Evolutionary conservation across 805 yeast genomes (phyloP), one percentile per base, ranked within the genome.

Genomic region (Phaffomyces thermotolerans): DNA sequence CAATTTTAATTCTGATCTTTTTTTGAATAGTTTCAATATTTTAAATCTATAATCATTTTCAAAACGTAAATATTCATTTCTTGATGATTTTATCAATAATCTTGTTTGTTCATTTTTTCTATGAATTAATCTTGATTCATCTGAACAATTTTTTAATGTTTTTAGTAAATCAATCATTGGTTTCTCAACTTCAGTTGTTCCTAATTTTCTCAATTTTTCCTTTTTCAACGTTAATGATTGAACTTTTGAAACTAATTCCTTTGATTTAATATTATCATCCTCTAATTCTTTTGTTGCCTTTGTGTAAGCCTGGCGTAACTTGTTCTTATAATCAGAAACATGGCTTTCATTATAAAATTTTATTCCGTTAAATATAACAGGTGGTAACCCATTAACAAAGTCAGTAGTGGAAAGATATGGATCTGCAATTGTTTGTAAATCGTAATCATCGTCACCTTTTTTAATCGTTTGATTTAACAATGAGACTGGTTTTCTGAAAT

Each of bases 161-260:
- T 37, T 31, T 8, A 42, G 20, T 6, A 42, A 15, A 8, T 33
- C 32, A n/a, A 18, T n/a, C 20, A 47, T 22, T 9, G 39, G 36
- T 18, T 17, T 27, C 29, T 40, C 45, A 14, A 25, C 18, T 7
- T 29, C 22, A 2, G 27, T 8, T 9, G 47, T 20, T 9, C 51
- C 51, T 22, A 45, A 25, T 33, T 31, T 45, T 20, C 30, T 33
- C 4, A 45, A 15, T 39, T 25, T 38, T 4, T 45, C 44, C 25
- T 42, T 45, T 23, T 31, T 32, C 4, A 14, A 14, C n/a, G 24
- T 35, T 9, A 42, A 17, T 4, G 14, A 29, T 22, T 22, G 30
- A 13, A 39, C 24, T 18, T 30, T 22, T 3, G 9, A 10, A n/a
- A 22, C 30, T 7, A 42, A 13, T 4, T 13, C 23, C 6, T 17